phyloP scores from a whole-genome alignment of 306 rosid species.

The Sesbania bispinosa region DNA sequence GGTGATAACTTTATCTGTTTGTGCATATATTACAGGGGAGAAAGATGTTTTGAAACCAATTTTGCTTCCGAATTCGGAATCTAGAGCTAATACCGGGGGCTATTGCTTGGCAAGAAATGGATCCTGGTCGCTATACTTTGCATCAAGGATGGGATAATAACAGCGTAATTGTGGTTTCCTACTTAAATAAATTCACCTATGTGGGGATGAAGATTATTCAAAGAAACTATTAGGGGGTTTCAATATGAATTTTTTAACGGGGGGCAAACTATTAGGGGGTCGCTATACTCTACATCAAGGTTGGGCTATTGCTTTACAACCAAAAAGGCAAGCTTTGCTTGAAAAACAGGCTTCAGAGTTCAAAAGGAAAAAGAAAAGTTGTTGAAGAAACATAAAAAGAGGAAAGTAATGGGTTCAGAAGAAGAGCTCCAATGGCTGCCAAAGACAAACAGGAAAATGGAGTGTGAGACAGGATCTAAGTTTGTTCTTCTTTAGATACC shows the following conservation, averaged over 20 bases:
- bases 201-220: conserved; percentile 73
- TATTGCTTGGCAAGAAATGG: conserved; percentile 76
- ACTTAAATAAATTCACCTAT: conserved; percentile 94
- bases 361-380: conserved; percentile 19
- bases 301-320: too few relatives aligned
- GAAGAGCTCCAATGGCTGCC: conserved; percentile 40
- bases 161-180: conserved; percentile 99
- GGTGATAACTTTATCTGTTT: conserved; percentile 79
- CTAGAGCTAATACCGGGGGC: conserved; percentile 44
- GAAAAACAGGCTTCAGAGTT: conserved; percentile 28
- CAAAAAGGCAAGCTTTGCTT: conserved; percentile 22
- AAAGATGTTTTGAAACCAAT: conserved; percentile 66
- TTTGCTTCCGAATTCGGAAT: conserved; percentile 41
- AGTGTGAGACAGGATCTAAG: conserved; percentile 33
- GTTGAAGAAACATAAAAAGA: conserved; percentile 27
- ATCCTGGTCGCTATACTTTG: conserved; percentile 92
- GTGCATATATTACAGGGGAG: conserved; percentile 80
- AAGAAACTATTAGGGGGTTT: conserved; percentile 84
- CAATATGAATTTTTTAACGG: conserved; percentile 64
- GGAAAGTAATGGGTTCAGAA: conserved; percentile 32
- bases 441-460: conserved; percentile 15
- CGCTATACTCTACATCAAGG: too few relatives aligned
- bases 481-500: conserved; percentile 36
- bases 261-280: too few relatives aligned
- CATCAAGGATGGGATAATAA: conserved; percentile 99